Base-by-base conservation (phyloP, 1,284 basidiomycete species). In the Cryptococcus wingfieldii region DNA sequence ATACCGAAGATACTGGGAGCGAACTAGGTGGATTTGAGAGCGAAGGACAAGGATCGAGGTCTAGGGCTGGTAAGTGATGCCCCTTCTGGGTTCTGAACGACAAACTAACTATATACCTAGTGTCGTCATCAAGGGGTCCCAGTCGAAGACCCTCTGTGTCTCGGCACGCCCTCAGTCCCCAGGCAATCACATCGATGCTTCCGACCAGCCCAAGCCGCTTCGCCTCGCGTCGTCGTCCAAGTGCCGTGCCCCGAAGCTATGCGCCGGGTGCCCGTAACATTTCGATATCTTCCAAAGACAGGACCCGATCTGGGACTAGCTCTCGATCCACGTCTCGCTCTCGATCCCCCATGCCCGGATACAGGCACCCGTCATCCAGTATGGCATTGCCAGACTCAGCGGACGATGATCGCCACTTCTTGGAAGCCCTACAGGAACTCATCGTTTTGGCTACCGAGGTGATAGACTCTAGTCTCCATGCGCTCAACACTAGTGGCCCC, bases 261-360 rank as follows among this genome's bases (percentile, higher is more conserved):
- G 55, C 79, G 23, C 81, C 83, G 51, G 62, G 64, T 45, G 81
- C 78, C 82, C 86, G 89, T 54, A 86, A 86, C 7, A 86, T 90
- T 60, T 88, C 88, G 71, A 85, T 90, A 56, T 34, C 31, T 34
- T 84, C 85, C 56, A 78, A 83, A 50, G 84, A 84, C 45, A 81
- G 84, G 16, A 81, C 83, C 44, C 84, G 80, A 14, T 70, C 63
- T 54, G 84, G 83, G 31, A 85, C 87, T 57, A 93, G 86, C 69
- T 98, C 95, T n/a, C 87, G 95, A 28, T 95, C 92, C 2, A 93
- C 90, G 1, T 98, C 94, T 49, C 87, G 95, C 38, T 98, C 95
- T 3, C 86, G 91, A 44, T 98, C 95, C 1, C 95, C 95, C 0
- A 82, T 97, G 64, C 93, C 91, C 83, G 71, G 85, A 38, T 83